Base-by-base conservation (phyloP, 106 monocot species). In the Acorus gramineus region DNA sequence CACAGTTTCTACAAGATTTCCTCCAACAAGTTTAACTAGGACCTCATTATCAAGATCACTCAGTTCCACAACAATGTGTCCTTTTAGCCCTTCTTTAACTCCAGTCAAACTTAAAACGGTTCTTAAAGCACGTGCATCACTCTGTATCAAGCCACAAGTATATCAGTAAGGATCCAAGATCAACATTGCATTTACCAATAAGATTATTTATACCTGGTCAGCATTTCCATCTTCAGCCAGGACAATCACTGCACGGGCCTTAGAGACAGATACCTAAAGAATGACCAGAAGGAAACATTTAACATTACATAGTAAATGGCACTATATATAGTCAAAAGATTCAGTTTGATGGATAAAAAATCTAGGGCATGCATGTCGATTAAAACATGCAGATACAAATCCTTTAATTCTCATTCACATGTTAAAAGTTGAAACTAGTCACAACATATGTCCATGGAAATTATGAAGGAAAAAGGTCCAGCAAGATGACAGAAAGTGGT, bases 201-300 rank as follows among this genome's bases (percentile, higher is more conserved):
- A 28, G 28, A 28, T 28, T 28, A 28, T 28, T 28, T 28, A 28
- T 66, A 85, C 85, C 75, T 81, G 81, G 46, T 85, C 81, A 59
- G 85, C 85, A 78, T 85, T 85, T 63, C 85, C 85, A 75, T 85
- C 85, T 69, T 85, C 85, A 78, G 85, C 85, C 28, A 85, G 56
- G 50, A 85, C 85, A 57, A 85, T 66, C 47, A 85, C 54, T 48
- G 85, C 85, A 72, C 81, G 85, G 62, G 85, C 85, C 60, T 78
- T 85, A 42, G 85, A 81, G 44, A 85, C 85, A 58, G 85, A 85
- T 58, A 85, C 85, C 85, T 85, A 56, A 57, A 42, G 12, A 62
- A 77, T 11, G 50, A 45, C 42, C 11, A 4, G 14, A 28, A 28
- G 28, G 1, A 28, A 28, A 28, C 1, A 28, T 28, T 28, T 28